phyloP scores from a whole-genome alignment of 495 filamentous ascomycete species.

The Massariosphaeria phaeospora region DNA sequence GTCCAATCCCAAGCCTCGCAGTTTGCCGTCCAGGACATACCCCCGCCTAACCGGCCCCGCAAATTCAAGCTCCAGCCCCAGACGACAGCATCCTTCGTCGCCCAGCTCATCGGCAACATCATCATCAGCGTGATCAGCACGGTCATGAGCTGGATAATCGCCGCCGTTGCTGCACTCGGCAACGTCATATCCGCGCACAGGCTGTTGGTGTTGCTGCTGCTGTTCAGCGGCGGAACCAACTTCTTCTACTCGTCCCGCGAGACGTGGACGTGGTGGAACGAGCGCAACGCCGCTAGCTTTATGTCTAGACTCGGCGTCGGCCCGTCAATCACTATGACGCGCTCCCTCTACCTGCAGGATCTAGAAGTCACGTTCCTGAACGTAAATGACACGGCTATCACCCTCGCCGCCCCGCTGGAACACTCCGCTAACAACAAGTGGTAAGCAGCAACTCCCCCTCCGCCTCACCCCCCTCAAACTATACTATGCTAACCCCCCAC shows the following conservation, averaged over 20 bases:
- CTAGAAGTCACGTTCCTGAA: conserved; percentile 54
- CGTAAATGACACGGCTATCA: conserved; percentile 9
- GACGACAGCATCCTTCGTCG: conserved; percentile 61
- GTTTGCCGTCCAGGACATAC: conserved; percentile 50
- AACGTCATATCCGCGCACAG: conserved; percentile 68
- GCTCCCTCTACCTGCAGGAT: conserved; percentile 76
- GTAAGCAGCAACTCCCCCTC: conserved; percentile 1
- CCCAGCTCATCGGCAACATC: conserved; percentile 63
- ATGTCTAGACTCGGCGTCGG: conserved; percentile 75
- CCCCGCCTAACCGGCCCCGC: conserved; percentile 42
- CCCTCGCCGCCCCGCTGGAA: conserved; percentile 20
- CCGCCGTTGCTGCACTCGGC: conserved; percentile 57
- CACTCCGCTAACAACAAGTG: conserved; percentile 35
- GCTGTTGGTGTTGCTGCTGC: conserved; percentile 64
- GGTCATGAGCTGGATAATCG: conserved; percentile 68
- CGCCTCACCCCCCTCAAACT: neutral
- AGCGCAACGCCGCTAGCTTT: conserved; percentile 71
- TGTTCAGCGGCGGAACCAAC: conserved; percentile 64
- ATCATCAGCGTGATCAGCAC: conserved; percentile 64
- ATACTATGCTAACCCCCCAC: neutral
- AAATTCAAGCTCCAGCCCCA: conserved; percentile 61
- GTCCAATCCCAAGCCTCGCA: conserved; percentile 62
- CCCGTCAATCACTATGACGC: conserved; percentile 74
- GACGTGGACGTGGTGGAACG: conserved; percentile 74
- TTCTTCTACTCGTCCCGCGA: conserved; percentile 63